A percentile compares a stretch with the other conserved stretches of the same genome.
These are phyloP conservation scores for Monosporozyma servazzii DNA, from an alignment of 805 yeast species.

Conservation along the genomic window DNA sequence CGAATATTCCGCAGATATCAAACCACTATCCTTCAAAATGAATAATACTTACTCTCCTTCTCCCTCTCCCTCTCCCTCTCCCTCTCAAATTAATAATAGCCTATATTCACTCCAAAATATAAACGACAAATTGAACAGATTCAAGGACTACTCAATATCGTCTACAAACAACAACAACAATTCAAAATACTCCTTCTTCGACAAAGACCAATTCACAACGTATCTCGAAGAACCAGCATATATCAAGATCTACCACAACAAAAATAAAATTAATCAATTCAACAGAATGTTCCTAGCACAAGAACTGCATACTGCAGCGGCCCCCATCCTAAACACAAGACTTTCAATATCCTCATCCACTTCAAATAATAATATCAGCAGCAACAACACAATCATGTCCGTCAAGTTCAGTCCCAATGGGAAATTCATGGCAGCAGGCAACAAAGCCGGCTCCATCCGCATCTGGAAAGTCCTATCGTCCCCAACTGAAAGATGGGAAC, in stretches of 20 bases:
- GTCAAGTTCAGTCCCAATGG: slow-evolving; percentile 74
- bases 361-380: neutral
- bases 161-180: neutral
- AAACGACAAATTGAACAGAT: slow-evolving; percentile 11
- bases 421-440: slow-evolving; percentile 73
- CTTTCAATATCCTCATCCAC: neutral
- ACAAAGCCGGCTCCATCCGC: slow-evolving; percentile 58
- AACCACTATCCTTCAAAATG: slow-evolving; percentile 20
- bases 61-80: too few species aligned
- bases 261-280: slow-evolving; percentile 38
- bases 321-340: neutral
- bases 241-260: slow-evolving; percentile 40
- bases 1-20: slow-evolving; percentile 20
- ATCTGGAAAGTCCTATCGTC: slow-evolving; percentile 77
- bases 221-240: slow-evolving; percentile 47
- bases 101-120: slow-evolving; percentile 9
- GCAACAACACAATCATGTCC: neutral
- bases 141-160: neutral
- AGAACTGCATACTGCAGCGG: slow-evolving; percentile 35
- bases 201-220: slow-evolving; percentile 33
- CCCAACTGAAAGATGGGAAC: slow-evolving; percentile 54
- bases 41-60: neutral
- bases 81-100: neutral
- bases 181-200: slow-evolving; percentile 18
- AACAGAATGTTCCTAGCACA: slow-evolving; percentile 56